phyloP scores from a whole-genome alignment of 192 early-diverging fungal species.

The Gonapodya prolifera region DNA sequence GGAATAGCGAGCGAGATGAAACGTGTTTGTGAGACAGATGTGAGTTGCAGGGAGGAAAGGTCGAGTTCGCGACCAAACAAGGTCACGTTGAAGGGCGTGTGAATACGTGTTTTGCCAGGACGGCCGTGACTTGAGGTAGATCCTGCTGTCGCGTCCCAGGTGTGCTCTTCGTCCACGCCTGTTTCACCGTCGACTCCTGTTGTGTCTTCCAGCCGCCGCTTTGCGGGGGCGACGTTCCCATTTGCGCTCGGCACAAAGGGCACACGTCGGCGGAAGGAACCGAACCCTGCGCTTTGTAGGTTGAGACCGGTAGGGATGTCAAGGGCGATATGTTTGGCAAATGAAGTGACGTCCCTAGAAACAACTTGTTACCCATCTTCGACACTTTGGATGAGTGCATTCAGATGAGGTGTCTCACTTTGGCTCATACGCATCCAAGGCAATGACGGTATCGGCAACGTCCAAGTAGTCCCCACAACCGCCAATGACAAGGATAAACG shows the following conservation, averaged over 20 bases:
- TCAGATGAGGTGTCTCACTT: background rate
- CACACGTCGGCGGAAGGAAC: background rate
- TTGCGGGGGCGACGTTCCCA: background rate
- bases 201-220: no score
- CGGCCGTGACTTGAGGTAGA: background rate
- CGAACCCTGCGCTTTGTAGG: background rate
- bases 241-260: background rate
- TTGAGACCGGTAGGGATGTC: conserved; percentile 15
- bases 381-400: background rate
- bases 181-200: conserved; percentile 10
- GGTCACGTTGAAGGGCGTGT: conserved; percentile 17
- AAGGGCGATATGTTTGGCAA: conserved; percentile 20
- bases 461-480: conserved; percentile 45
- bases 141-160: background rate
- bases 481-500: conserved; percentile 34
- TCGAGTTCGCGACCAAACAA: conserved; percentile 18
- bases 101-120: conserved; percentile 7
- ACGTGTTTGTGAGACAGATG: conserved; percentile 32
- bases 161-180: background rate
- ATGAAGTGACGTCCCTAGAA: conserved; percentile 18
- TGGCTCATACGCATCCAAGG: conserved; percentile 28
- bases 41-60: conserved; percentile 37
- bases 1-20: conserved; percentile 26
- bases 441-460: conserved; percentile 33
- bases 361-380: no score